Evolutionary conservation across 169 alveolate species (phyloP), one percentile per base, ranked within the genome.

Genomic region (Cyclospora cayetanensis): DNA sequence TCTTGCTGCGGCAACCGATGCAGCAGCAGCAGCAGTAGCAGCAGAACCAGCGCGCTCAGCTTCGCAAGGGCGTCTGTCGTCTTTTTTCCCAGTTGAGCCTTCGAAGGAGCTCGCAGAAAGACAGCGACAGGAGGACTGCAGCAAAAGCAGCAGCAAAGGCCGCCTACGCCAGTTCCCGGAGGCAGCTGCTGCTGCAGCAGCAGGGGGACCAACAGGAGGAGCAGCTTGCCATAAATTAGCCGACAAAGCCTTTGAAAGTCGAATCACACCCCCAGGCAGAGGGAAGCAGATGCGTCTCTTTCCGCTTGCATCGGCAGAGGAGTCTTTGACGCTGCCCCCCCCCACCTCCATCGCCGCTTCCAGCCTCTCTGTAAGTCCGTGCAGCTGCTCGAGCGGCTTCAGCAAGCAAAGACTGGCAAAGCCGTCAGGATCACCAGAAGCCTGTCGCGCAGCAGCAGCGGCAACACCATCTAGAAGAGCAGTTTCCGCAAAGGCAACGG

Each of bases 1-100:
- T 12, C 37, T 11, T 29, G 88, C 88, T 46, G 50, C 88, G 50
- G n/a, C n/a, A n/a, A n/a, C n/a, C n/a, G n/a, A 50, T 15, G 72
- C 88, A 50, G 46, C 88, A 27, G 18, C 43, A 46, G 25, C 88
- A 5, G 60, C 60, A 20, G 53, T 63, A 74, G 41, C 55, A 46
- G 55, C 76, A 65, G 43, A 37, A 65, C 27, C 63, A 42, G 25
- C 53, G 42, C n/a, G n/a, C n/a, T n/a, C n/a, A n/a, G n/a, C n/a
- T n/a, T n/a, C n/a, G 46, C 53, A 60, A 60, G 34, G 34, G 60
- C 37, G 27, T 4, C 65, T 39, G 18, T n/a, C 85, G 5, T 77
- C 72, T 37, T 77, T 60, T 53, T 77, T 77, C 34, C 35, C 60
- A 18, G 29, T 34, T 12, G 53, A 77, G 12, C 35, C 22, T 29